Percentiles rank a stretch among this genome's conserved stretches.
Conservation (phyloP, 2,329 filamentous ascomycete species). For the Aspergillus floridensis region DNA sequence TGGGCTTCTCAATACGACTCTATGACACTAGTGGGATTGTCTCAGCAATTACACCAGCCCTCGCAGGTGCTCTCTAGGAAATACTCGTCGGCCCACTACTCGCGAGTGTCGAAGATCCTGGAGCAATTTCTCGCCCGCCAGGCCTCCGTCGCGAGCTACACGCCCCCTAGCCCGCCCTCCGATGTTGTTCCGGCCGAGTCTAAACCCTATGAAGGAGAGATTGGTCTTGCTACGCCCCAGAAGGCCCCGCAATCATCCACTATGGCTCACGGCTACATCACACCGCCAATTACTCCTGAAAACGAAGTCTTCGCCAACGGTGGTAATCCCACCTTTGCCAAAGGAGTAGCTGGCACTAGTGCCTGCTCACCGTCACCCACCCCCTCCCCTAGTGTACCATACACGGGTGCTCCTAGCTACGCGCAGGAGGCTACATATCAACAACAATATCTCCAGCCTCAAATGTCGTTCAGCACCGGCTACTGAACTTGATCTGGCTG, state of each 20-base stretch:
- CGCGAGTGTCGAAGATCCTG: constrained; percentile 61
- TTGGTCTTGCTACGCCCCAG: constrained; percentile 45
- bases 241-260: constrained; percentile 36
- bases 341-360: constrained; percentile 25
- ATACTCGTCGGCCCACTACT: constrained; percentile 65
- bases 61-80: constrained; percentile 67
- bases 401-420: constrained; percentile 36
- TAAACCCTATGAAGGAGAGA: constrained; percentile 41
- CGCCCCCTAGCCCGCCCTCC: constrained; percentile 41
- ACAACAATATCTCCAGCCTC: constrained; percentile 33
- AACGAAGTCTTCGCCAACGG: constrained; percentile 41
- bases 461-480: constrained; percentile 35
- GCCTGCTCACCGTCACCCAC: constrained; percentile 40
- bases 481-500: constrained; percentile 24
- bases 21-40: constrained; percentile 57
- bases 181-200: constrained; percentile 35
- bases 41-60: constrained; percentile 64
- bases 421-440: constrained; percentile 36
- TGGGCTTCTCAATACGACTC: constrained; percentile 63
- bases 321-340: constrained; percentile 33
- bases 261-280: constrained; percentile 45
- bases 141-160: constrained; percentile 52
- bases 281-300: constrained; percentile 49
- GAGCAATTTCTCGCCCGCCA: constrained; percentile 66
- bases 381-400: constrained; percentile 37